Evolutionary conservation across 2,329 filamentous ascomycete genomes (phyloP), one percentile per base, ranked within the genome.

Genomic region (Ophiostoma perfectum): DNA sequence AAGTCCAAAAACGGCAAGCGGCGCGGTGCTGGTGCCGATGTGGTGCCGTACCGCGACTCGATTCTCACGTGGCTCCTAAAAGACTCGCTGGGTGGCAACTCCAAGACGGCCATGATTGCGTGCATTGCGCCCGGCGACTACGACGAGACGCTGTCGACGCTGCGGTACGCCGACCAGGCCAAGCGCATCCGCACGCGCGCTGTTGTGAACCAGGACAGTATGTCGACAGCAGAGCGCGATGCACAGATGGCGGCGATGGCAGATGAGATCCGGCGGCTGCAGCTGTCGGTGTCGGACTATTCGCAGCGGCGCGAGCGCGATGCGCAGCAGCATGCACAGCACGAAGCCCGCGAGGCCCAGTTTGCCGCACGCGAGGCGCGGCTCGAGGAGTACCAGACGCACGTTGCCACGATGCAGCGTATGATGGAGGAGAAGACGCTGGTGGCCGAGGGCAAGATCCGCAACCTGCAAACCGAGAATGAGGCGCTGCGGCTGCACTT

Each of bases 81-180:
- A 77, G 95, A 99, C 78, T 96, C 91, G 1, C 83, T 99, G 0
- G 95, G 95, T 12, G 95, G 95, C 68, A 99, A 99, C 83, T 94
- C 90, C 75, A 99, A 98, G 80, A 99, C 95, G 9, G 95, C 95
- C 71, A 99, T 99, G 95, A 97, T 99, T 74, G 95, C 95, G 8
- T 98, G 95, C 77, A 97, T 99, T 73, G 90, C 93, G 5, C 95
- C 95, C 0, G 89, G 91, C 0, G 95, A 99, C 69, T 98, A 99
- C 76, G 95, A 99, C 69, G 95, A 99, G 78, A 99, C 95, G 0
- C 85, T 99, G 1, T 97, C 92, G 2, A 99, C 95, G 0, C 86
- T 99, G 12, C 92, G 95, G 49, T 99, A 99, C 78, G 95, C 95
- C 27, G 94, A 99, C 78, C 94, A 98, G 79, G 95, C 95, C 70